Percentiles rank a stretch among this genome's conserved stretches.
Evolutionary conservation across 306 rosid species (phyloP).

Genomic region (Erythrophleum fordii): DNA sequence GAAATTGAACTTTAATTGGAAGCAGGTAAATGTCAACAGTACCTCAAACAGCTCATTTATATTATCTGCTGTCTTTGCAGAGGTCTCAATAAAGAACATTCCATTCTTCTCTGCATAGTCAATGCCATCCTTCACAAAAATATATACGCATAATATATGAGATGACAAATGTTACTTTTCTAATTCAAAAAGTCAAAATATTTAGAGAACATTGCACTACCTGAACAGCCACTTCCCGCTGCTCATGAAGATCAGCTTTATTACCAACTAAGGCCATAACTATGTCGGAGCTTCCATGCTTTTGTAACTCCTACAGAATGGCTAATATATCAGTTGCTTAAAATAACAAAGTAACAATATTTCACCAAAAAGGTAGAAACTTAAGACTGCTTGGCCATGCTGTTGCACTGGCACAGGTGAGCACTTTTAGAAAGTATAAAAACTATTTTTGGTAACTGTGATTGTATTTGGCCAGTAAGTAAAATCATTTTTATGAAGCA

Average conservation of each 20-base stretch:
- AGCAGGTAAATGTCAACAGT: constrained; percentile 37
- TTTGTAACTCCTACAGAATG: constrained; percentile 70
- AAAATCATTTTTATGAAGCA: background rate
- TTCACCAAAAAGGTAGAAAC: background rate
- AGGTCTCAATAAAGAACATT: constrained; percentile 99
- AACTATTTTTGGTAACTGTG: background rate
- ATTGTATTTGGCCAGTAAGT: background rate
- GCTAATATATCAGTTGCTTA: constrained; percentile 19
- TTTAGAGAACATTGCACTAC: constrained; percentile 31
- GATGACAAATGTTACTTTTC: constrained; percentile 19
- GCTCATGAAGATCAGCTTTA: constrained; percentile 77
- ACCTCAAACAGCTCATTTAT: constrained; percentile 98
- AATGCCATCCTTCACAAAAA: constrained; percentile 71
- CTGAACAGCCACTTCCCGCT: constrained; percentile 65
- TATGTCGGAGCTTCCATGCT: constrained; percentile 77
- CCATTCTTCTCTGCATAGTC: constrained; percentile 95
- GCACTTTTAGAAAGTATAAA: background rate
- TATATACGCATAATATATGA: background rate
- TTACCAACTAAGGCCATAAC: constrained; percentile 76
- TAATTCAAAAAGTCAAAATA: background rate
- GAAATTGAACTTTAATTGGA: constrained; percentile 24
- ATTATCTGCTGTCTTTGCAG: constrained; percentile 98
- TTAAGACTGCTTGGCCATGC: background rate
- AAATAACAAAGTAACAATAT: background rate
- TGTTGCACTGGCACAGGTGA: background rate